phyloP scores from a whole-genome alignment of 1,139 yeast species.

The Wickerhamomyces sp. region DNA sequence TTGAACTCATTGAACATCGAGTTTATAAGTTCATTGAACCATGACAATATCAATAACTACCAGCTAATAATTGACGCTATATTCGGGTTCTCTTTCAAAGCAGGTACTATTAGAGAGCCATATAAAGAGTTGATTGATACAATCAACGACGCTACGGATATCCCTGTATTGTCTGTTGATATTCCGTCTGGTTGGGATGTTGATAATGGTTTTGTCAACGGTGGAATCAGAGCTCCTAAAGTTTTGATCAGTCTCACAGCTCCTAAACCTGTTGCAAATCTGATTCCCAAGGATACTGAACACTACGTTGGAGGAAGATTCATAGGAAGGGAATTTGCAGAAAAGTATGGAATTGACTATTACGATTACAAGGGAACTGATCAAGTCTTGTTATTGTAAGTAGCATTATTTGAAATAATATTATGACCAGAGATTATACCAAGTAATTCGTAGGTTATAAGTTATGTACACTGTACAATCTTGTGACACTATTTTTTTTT shows the following conservation, averaged over 20 bases:
- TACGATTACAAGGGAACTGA: conserved; percentile 52
- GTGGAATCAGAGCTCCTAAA: conserved; percentile 48
- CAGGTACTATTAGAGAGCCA: conserved; percentile 75
- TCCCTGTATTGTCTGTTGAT: conserved; percentile 76
- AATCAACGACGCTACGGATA: conserved; percentile 35
- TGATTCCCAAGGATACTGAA: conserved; percentile 32
- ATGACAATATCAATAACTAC: conserved; percentile 4
- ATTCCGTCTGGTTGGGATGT: conserved; percentile 98
- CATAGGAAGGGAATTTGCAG: conserved; percentile 59
- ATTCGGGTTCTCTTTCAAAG: conserved; percentile 90
- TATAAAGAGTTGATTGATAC: conserved; percentile 55
- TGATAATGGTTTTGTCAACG: conserved; percentile 66
- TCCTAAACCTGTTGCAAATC: conserved; percentile 80
- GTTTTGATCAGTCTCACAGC: conserved; percentile 83
- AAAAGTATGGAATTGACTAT: conserved; percentile 63
- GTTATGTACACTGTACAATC: no score
- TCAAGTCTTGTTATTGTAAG: conserved; percentile 33
- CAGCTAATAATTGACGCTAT: conserved; percentile 58
- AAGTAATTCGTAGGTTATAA: no score
- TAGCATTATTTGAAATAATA: no score
- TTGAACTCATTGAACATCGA: conserved; percentile 49
- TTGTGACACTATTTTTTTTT: no score
- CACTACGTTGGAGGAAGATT: conserved; percentile 94
- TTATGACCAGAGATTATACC: no score
- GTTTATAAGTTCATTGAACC: conserved; percentile 30